These are phyloP conservation scores for Alloteropsis semialata DNA, from an alignment of 176 grass and related monocot species.

Conservation along the genomic window DNA sequence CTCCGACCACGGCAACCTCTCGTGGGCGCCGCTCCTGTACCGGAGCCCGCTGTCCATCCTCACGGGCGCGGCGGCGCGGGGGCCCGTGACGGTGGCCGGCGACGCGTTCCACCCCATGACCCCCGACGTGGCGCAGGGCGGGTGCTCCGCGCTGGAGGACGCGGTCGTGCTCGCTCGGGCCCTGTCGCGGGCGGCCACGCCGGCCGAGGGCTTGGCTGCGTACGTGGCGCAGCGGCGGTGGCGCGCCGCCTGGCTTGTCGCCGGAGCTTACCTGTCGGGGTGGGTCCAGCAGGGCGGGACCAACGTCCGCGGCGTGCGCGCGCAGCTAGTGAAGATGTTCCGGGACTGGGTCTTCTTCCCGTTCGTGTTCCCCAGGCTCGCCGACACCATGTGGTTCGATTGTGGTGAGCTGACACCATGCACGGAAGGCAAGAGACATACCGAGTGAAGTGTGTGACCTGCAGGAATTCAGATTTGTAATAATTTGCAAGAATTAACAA, in stretches of 20 bases:
- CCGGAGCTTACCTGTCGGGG: slow-evolving; percentile 25
- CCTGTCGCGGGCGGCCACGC: neutral
- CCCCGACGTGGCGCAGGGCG: slow-evolving; percentile 54
- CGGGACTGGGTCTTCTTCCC: slow-evolving; percentile 49
- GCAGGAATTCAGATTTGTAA: too few relatives aligned
- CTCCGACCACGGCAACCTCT: slow-evolving; percentile 32
- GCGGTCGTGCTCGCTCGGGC: slow-evolving; percentile 35
- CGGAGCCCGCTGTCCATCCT: slow-evolving; percentile 34
- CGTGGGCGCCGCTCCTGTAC: slow-evolving; percentile 52
- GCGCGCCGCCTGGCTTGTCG: slow-evolving; percentile 43
- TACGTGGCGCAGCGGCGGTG: slow-evolving; percentile 26
- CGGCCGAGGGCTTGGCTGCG: neutral
- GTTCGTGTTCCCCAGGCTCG: slow-evolving; percentile 45
- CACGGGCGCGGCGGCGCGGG: neutral
- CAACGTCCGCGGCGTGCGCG: slow-evolving; percentile 11
- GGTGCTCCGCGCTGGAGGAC: slow-evolving; percentile 58
- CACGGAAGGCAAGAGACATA: too few relatives aligned
- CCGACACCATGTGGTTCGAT: slow-evolving; percentile 15
- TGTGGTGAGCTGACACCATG: too few relatives aligned
- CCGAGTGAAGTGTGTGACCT: too few relatives aligned
- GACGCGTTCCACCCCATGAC: slow-evolving; percentile 68
- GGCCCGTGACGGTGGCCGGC: slow-evolving; percentile 42
- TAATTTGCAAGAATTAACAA: too few relatives aligned
- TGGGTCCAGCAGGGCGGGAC: slow-evolving; percentile 52
- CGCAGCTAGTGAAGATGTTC: slow-evolving; percentile 26